phyloP scores from a whole-genome alignment of 768 basidiomycete species.

The Suillus alpinus region DNA sequence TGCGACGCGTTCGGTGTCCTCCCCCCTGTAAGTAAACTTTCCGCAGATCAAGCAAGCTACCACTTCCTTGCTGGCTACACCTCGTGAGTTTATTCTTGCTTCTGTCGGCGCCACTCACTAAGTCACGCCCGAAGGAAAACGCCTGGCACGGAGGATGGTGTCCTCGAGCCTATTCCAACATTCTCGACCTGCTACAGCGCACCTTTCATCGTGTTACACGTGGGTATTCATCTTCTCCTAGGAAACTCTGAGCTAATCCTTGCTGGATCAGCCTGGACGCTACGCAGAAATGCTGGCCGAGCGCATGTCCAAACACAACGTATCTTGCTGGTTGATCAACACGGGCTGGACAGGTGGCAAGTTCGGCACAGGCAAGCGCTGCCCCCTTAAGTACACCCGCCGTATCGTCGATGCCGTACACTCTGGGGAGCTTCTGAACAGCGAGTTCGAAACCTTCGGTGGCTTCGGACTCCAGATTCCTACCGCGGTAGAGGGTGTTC shows the following conservation, averaged over 20 bases:
- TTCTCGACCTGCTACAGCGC: constrained; percentile 99
- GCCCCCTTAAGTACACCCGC: constrained; percentile 94
- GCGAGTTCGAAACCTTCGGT: constrained; percentile 81
- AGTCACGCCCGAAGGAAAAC: constrained; percentile 65
- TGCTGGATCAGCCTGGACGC: constrained; percentile 64
- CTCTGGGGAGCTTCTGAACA: constrained; percentile 83
- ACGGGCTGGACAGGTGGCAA: constrained; percentile 96
- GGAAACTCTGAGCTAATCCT: constrained; percentile 5
- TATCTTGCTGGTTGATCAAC: constrained; percentile 98
- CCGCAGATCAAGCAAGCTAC: constrained; percentile 94
- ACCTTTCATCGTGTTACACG: constrained; percentile 98
- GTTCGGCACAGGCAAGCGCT: constrained; percentile 90
- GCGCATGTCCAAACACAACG: constrained; percentile 85
- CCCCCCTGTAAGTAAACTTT: constrained; percentile 90
- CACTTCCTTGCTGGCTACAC: constrained; percentile 98
- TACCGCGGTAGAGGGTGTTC: constrained; percentile 79
- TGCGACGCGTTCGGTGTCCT: constrained; percentile 99
- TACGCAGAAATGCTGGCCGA: constrained; percentile 98
- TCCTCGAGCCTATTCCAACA: constrained; percentile 96
- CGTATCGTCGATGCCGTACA: constrained; percentile 97
- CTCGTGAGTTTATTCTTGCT: constrained; percentile 49
- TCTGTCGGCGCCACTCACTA: constrained; percentile 15
- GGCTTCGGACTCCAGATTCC: constrained; percentile 87
- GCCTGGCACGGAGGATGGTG: constrained; percentile 98
- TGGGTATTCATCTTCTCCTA: constrained; percentile 30